Evolutionary conservation across 1,284 basidiomycete species (phyloP), one percentile per base, ranked within the genome.

Genomic region (Ustilago xerochloae): DNA sequence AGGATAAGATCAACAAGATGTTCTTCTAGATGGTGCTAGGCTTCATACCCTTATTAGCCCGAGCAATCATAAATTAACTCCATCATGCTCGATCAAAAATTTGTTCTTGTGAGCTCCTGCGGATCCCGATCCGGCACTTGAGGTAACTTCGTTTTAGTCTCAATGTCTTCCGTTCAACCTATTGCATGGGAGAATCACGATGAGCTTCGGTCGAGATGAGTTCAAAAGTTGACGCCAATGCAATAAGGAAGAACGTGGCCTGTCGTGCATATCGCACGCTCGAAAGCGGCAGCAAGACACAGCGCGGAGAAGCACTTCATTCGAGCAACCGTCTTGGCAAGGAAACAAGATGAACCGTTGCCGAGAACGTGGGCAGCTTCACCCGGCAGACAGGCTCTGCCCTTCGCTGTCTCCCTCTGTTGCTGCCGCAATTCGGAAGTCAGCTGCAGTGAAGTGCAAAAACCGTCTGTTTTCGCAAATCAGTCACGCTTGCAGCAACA

Each of bases 1-100:
- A 73, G 53, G 76, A 76, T 38, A 79, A 79, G 58, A 15, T 81
- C 33, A 66, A 75, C 58, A 66, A 70, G 46, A 61, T 73, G 46
- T 66, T 76, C 53, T 71, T 64, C 18, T 75, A 50, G 28, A 8
- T 26, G 9, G n/a, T 10, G 41, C 15, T 13, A 43, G 22, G 41
- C 30, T 3, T 8, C 18, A 7, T 5, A 15, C 38, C 18, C 41
- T 26, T 29, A 13, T 15, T 16, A 26, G 43, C 43, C 28, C 18
- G 29, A 29, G 46, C 46, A 48, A 48, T 48, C 46, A 6, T 30
- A 32, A 12, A 13, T 36, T 36, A 13, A n/a, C 46, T 48, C 18
- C 26, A 15, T 43, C 41, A 43, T 24, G n/a, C 22, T 6, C 13
- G 5, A 24, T 24, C 4, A 12, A 24, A 15, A 9, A 12, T 26